A percentile compares a stretch with the other conserved stretches of the same genome.
phyloP scores from a whole-genome alignment of 257 asterid genomes.

The Ilex asprella region DNA sequence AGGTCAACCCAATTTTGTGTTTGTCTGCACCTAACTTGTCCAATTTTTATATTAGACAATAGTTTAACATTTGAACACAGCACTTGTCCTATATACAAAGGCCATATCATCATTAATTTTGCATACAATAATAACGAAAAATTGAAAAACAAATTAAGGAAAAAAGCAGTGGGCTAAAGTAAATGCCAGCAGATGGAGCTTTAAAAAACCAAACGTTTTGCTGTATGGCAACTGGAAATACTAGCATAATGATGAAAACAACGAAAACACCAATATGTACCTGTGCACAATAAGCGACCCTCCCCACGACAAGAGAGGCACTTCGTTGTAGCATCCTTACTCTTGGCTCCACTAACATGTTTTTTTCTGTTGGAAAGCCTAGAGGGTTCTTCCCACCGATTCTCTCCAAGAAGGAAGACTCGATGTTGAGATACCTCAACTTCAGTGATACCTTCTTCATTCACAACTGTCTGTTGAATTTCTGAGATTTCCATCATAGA shows the following conservation, averaged over 20 bases:
- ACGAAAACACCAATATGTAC: slow-evolving; percentile 26
- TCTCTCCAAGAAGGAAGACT: slow-evolving; percentile 95
- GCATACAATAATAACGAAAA: not conserved
- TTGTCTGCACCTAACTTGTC: no score
- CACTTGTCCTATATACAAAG: no score
- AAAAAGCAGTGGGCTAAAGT: no score
- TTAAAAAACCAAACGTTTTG: not conserved
- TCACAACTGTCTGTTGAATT: slow-evolving; percentile 32
- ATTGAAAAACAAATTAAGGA: not conserved
- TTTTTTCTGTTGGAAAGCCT: slow-evolving; percentile 48
- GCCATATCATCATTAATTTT: not conserved
- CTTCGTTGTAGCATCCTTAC: slow-evolving; percentile 16
- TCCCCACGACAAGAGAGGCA: slow-evolving; percentile 83
- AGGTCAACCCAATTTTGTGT: no score
- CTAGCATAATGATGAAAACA: not conserved
- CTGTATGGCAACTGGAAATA: not conserved
- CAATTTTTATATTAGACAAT: no score
- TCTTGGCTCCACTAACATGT: slow-evolving; percentile 17
- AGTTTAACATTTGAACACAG: no score
- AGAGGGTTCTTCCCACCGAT: slow-evolving; percentile 95
- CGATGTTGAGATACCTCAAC: slow-evolving; percentile 33
- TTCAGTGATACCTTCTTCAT: slow-evolving; percentile 25
- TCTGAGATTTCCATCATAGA: slow-evolving; percentile 33
- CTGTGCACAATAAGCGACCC: slow-evolving; percentile 89
- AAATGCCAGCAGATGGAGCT: not conserved